Percentiles rank a stretch among this genome's conserved stretches.
These are phyloP conservation scores for Castanea crenata DNA, from an alignment of 306 rosid genomes.

Conservation along the genomic window DNA sequence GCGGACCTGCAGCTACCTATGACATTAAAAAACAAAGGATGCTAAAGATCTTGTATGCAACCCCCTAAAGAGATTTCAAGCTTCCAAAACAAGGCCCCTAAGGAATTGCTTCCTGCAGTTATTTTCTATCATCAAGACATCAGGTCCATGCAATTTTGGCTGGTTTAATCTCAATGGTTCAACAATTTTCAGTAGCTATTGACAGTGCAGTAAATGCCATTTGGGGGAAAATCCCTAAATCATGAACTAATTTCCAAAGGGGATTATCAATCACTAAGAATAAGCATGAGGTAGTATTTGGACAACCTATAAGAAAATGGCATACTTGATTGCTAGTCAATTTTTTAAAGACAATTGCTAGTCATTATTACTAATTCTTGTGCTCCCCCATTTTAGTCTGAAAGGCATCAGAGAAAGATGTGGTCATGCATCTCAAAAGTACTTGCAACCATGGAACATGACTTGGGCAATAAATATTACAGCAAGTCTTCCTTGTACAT, in stretches of 20 bases:
- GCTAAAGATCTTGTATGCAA: not conserved
- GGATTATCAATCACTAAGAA: not conserved
- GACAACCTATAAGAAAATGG: not conserved
- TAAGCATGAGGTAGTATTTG: not conserved
- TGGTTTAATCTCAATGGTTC: not conserved
- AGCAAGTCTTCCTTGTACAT: not conserved
- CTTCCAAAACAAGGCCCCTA: not conserved
- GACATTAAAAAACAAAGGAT: not conserved
- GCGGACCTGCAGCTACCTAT: not conserved
- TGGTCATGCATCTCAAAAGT: not conserved
- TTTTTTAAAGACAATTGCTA: not conserved
- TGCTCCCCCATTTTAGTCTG: not conserved
- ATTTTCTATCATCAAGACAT: not conserved
- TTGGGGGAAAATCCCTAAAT: not conserved
- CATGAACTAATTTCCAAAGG: not conserved
- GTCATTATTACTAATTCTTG: not conserved
- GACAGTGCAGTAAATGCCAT: not conserved
- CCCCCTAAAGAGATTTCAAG: not conserved
- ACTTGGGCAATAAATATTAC: not conserved
- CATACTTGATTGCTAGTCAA: not conserved
- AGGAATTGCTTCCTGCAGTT: not conserved
- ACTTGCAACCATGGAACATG: not conserved
- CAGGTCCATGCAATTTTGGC: not conserved
- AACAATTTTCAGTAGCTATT: not conserved
- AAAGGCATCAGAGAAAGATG: not conserved